Conservation (phyloP, 768 basidiomycete species). For the Leccinum ochraceum region DNA sequence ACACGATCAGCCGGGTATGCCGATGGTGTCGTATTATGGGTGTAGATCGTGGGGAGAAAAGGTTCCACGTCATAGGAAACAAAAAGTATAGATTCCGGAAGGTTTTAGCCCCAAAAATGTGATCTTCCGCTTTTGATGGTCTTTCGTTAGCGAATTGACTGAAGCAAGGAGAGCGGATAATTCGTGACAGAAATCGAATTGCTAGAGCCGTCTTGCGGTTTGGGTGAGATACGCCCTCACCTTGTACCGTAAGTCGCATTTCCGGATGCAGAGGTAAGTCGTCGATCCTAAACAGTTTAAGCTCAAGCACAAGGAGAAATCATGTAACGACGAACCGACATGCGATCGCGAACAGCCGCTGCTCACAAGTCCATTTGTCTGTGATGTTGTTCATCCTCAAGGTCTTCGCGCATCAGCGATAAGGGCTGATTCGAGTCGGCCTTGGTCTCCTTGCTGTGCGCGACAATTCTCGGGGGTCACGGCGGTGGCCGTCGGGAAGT, state of each 20-base stretch:
- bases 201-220: background rate
- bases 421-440: too few species aligned
- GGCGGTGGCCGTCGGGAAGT: too few species aligned
- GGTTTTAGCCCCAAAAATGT: background rate
- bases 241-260: background rate
- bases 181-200: background rate
- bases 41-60: slow-evolving; percentile 44
- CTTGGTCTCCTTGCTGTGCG: too few species aligned
- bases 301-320: too few species aligned
- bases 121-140: slow-evolving; percentile 1
- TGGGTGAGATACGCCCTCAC: background rate
- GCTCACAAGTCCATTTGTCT: too few species aligned
- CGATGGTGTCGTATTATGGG: slow-evolving; percentile 35
- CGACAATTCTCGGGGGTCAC: too few species aligned
- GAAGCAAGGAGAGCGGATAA: slow-evolving; percentile 11
- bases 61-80: slow-evolving; percentile 36
- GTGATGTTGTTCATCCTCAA: too few species aligned
- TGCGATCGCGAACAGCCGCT: too few species aligned
- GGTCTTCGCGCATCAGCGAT: too few species aligned
- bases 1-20: slow-evolving; percentile 49
- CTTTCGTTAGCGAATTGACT: slow-evolving; percentile 13
- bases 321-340: too few species aligned
- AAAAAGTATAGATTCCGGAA: background rate
- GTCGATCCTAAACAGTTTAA: too few species aligned
- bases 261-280: background rate